Base-by-base conservation (phyloP, 2,329 filamentous ascomycete genomes). In the Curvularia spicifera region DNA sequence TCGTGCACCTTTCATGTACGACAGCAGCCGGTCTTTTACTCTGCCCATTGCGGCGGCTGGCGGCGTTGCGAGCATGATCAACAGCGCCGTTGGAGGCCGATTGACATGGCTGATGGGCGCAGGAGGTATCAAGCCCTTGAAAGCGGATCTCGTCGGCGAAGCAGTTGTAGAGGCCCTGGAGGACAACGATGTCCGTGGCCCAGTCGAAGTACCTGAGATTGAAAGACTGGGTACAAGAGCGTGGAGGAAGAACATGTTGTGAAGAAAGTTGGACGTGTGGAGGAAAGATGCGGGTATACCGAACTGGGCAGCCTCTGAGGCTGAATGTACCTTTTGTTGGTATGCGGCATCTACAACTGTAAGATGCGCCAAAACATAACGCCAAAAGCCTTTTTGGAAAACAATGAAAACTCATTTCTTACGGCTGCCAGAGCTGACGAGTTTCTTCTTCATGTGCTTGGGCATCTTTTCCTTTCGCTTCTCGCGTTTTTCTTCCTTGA, bases 401-500 rank as follows among this genome's bases (percentile, higher is more conserved):
- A 5, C 12, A 4, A n/a, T 24, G n/a, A 1, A 46, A 12, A 37
- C 46, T 67, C 57, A 89, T 80, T 90, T 89, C 71, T 85, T 86
- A 66, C 86, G 81, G 55, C 86, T 82, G 84, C 83, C 62, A 82
- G 81, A 55, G 83, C 84, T 26, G 96, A 86, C 57, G 22, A 96
- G 78, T 75, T 90, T 91, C 83, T 97, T 98, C 85, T 99, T 99
- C 33, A 97, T 66, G 74, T 96, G 88, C 80, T 99, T 99, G 0
- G 95, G 94, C 79, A 99, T 96, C 83, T 99, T 99, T 4, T 91
- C 90, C 77, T 94, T 91, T 59, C 95, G 83, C 81, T 96, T 93
- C 77, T 97, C 93, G 35, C 92, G 88, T 81, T 97, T 97, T 71
- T 93, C 94, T 71, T 97, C 94, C 80, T 98, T 99, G 67, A 97